These are phyloP conservation scores for Aspergillus costaricaensis DNA, from an alignment of 2,329 filamentous ascomycete species.

Conservation along the genomic window DNA sequence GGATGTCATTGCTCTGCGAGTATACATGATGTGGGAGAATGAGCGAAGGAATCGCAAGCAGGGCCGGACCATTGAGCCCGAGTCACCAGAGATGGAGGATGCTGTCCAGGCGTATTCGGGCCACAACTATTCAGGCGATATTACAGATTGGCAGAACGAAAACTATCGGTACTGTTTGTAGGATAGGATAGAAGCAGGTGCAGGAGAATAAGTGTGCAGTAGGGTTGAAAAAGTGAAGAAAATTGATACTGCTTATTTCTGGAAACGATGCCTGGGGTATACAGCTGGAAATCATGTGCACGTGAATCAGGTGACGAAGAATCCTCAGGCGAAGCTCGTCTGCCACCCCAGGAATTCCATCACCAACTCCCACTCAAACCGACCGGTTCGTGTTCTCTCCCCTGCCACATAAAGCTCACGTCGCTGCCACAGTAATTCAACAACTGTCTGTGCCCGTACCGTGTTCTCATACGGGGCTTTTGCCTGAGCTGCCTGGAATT, in stretches of 20 bases:
- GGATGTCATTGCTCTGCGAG: neutral
- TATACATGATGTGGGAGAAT: slow-evolving; percentile 10
- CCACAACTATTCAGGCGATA: neutral
- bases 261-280: neutral
- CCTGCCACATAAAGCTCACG: neutral
- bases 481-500: neutral
- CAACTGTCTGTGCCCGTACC: slow-evolving; percentile 1
- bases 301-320: neutral
- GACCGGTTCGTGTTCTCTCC: neutral
- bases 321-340: slow-evolving; percentile 3
- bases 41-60: slow-evolving; percentile 8
- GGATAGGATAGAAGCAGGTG: neutral
- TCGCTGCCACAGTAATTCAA: slow-evolving; percentile 1
- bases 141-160: slow-evolving; percentile 13
- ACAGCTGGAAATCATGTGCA: neutral
- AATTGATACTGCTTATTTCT: neutral
- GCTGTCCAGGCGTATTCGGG: neutral
- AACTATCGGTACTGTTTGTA: slow-evolving; percentile 14
- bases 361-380: slow-evolving; percentile 5
- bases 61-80: slow-evolving; percentile 12
- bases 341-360: slow-evolving; percentile 9
- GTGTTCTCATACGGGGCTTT: slow-evolving; percentile 8
- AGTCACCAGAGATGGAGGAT: neutral
- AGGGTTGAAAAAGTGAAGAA: neutral
- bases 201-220: neutral